Evolutionary conservation across 2,329 filamentous ascomycete species (phyloP).

Genomic region (Neonectria sp.): DNA sequence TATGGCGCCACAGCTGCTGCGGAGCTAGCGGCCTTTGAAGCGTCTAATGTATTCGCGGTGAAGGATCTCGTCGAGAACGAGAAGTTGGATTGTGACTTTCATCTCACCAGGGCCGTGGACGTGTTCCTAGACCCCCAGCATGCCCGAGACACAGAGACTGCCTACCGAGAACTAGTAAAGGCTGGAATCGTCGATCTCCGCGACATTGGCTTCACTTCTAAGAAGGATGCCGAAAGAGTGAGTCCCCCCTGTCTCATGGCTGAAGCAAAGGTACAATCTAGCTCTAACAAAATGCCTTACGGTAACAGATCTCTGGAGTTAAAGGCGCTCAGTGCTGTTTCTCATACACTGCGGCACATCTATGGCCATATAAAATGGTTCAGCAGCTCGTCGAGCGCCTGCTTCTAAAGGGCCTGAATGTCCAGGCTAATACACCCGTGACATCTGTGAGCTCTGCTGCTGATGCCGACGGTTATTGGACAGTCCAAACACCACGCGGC

Average conservation of each 20-base stretch:
- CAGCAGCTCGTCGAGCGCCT: slow-evolving; percentile 38
- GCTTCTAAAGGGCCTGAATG: slow-evolving; percentile 41
- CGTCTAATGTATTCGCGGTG: slow-evolving; percentile 43
- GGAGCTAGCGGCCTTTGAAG: slow-evolving; percentile 40
- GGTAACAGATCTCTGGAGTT: slow-evolving; percentile 49
- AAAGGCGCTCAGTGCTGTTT: slow-evolving; percentile 52
- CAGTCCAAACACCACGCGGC: slow-evolving; percentile 1
- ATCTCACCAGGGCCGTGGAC: slow-evolving; percentile 53
- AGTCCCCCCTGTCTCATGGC: no score
- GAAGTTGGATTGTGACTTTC: slow-evolving; percentile 29
- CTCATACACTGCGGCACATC: slow-evolving; percentile 45
- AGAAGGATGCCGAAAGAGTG: slow-evolving; percentile 22
- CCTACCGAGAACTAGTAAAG: slow-evolving; percentile 11
- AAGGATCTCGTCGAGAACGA: slow-evolving; percentile 53
- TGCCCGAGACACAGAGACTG: slow-evolving; percentile 24
- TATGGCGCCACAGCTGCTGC: slow-evolving; percentile 38
- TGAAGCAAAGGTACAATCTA: no score
- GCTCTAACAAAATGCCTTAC: no score
- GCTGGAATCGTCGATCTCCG: neutral
- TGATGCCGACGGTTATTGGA: slow-evolving; percentile 17
- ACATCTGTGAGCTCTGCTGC: slow-evolving; percentile 33
- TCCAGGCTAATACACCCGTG: slow-evolving; percentile 46
- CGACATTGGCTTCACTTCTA: slow-evolving; percentile 8
- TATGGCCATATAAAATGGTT: slow-evolving; percentile 51
- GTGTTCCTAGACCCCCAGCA: slow-evolving; percentile 49